Evolutionary conservation across 2,329 filamentous ascomycete genomes (phyloP), one percentile per base, ranked within the genome.

Genomic region (Trichoderma sp.): DNA sequence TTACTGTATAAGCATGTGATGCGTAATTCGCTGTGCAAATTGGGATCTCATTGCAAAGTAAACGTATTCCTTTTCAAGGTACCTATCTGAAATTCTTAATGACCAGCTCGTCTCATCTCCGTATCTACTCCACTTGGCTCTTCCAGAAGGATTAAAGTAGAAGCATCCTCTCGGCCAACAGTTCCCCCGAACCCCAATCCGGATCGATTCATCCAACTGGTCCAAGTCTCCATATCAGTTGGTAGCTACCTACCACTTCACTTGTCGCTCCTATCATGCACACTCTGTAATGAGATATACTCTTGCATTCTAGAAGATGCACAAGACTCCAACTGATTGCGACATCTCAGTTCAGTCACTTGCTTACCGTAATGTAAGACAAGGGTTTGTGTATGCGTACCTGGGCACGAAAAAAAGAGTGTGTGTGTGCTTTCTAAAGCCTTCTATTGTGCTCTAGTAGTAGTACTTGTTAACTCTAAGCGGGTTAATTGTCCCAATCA

Each of bases 111-210:
- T 52, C 7, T 11, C 56, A 24, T 59, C 32, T 39, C 56, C 56
- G 30, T 34, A 59, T 43, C 21, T 11, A 11, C 30, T 58, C 30
- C 21, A 18, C 34, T 13, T 16, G 13, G 6, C 34, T 43, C 24
- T 24, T 49, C 32, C 28, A 55, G 28, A 18, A 34, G 24, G 13
- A 60, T 32, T 32, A 26, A 18, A 18, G 24, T 13, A 49, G 28
- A n/a, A 34, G 11, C 24, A 5, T 43, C 4, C 28, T 30, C 16
- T 67, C 65, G 65, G 65, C 46, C 46, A 39, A 54, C 21, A 60
- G 59, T 68, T 63, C 49, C 49, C 49, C 66, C 66, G 66, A 68
- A 61, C 56, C 28, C 58, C 58, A 68, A 63, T 34, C 58, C 66
- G 66, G 66, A 49, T 43, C 37, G 61, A 68, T 68, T 56, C 58